Base-by-base conservation (phyloP, 768 basidiomycete species). In the Xerocomus potaroensis region DNA sequence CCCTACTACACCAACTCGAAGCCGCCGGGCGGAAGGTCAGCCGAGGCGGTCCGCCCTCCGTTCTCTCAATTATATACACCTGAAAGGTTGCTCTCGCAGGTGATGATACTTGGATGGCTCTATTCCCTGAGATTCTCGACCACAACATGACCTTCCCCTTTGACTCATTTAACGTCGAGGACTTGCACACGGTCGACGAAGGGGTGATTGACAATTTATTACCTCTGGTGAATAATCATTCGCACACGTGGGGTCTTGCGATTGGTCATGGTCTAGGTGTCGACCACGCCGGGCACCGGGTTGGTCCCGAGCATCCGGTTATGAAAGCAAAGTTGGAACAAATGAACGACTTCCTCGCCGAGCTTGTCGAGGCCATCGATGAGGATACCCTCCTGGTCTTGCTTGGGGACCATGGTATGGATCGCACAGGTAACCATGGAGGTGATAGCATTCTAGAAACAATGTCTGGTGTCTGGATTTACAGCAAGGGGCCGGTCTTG, bases 111-210 rank as follows among this genome's bases (percentile, higher is more conserved):
- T 99, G 96, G 96, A 79, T 87, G 66, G 78, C 83, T 1, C 78
- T 94, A 11, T 99, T 93, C 60, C 91, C 94, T 0, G 69, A 77
- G 43, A 69, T 80, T 5, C 92, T 97, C 55, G 72, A 77, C 23
- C 64, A 71, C 12, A 83, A 88, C 58, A 81, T 87, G 73, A 75
- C 85, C 1, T 86, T 81, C 60, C 85, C 94, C 0, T 98, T 82
- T 62, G 94, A 96, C 66, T 96, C 93, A 0, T 98, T 99, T 76
- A 93, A 98, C 65, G 96, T 99, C 49, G 96, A 98, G 65, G 96
- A 98, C 63, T 75, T 99, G 3, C 93, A 99, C 59, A 86, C 91
- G 0, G 96, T 98, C 38, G 96, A 99, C 58, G 74, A 86, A 42
- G 95, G 95, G 8, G 93, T 98, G 46, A 84, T 88, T 30, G 58